A percentile compares a stretch with the other conserved stretches of the same genome.
phyloP scores from a whole-genome alignment of 106 monocot genomes.

The Dendrobium huoshanense region DNA sequence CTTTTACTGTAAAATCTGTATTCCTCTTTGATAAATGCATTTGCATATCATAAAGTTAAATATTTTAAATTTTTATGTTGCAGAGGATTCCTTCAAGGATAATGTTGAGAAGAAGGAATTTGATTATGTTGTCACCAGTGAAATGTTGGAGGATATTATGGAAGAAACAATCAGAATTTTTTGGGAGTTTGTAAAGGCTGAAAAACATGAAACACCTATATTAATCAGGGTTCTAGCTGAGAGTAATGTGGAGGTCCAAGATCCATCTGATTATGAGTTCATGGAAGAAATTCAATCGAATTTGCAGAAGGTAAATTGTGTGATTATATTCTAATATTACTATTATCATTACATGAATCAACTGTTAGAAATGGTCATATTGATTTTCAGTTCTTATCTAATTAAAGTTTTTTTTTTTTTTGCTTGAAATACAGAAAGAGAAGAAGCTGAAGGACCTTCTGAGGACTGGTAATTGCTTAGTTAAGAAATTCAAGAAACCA shows the following conservation, averaged over 20 bases:
- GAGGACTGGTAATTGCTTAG: conserved; percentile 64
- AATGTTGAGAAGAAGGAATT: conserved; percentile 34
- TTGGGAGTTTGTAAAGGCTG: conserved; percentile 79
- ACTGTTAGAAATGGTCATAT: background rate
- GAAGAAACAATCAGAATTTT: conserved; percentile 51
- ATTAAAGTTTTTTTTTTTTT: conserved; percentile 1
- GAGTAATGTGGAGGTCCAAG: conserved; percentile 48
- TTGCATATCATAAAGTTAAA: too few species aligned
- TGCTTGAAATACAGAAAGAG: conserved; percentile 38
- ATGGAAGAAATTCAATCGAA: conserved; percentile 33
- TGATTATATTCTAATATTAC: background rate
- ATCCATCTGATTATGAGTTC: conserved; percentile 43
- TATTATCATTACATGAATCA: background rate
- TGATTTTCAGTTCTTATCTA: background rate
- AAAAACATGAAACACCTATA: conserved; percentile 45
- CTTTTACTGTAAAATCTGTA: background rate
- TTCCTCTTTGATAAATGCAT: background rate
- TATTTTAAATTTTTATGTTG: background rate
- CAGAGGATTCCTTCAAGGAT: conserved; percentile 63
- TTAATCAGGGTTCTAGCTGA: conserved; percentile 48
- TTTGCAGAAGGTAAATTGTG: conserved; percentile 50
- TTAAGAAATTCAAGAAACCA: conserved; percentile 81
- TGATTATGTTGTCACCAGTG: conserved; percentile 22
- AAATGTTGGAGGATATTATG: conserved; percentile 61
- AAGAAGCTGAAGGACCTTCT: conserved; percentile 72